A percentile compares a stretch with the other conserved stretches of the same genome.
phyloP scores from a whole-genome alignment of 257 asterid species.

The Striga asiatica region DNA sequence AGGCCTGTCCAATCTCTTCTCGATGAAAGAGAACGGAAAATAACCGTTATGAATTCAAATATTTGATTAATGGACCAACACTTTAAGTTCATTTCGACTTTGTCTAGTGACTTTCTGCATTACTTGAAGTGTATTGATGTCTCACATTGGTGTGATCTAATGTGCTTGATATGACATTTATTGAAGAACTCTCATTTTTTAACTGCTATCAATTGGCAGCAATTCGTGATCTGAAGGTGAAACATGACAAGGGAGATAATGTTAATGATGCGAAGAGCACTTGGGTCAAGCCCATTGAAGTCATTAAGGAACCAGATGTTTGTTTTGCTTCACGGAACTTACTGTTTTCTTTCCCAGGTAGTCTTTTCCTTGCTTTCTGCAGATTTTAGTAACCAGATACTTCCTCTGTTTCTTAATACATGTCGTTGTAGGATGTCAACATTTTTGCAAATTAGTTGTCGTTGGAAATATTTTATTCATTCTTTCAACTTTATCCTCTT shows the following conservation, averaged over 20 bases:
- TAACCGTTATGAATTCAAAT: no score
- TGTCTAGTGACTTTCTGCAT: not conserved
- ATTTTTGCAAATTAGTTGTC: no score
- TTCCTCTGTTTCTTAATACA: no score
- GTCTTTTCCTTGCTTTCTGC: slow-evolving; percentile 13
- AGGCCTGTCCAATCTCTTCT: not conserved
- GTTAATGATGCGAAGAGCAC: slow-evolving; percentile 37
- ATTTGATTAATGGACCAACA: slow-evolving; percentile 4
- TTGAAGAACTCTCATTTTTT: slow-evolving; percentile 10
- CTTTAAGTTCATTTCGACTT: slow-evolving; percentile 11
- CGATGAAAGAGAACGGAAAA: slow-evolving; percentile 1
- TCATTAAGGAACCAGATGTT: slow-evolving; percentile 58
- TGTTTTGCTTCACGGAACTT: slow-evolving; percentile 42
- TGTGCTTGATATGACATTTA: slow-evolving; percentile 7
- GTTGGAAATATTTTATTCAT: no score
- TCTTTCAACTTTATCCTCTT: no score
- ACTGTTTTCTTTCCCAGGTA: slow-evolving; percentile 81
- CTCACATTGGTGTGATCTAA: slow-evolving; percentile 7
- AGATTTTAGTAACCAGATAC: no score
- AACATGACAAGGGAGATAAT: slow-evolving; percentile 24
- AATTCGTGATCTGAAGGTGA: slow-evolving; percentile 37
- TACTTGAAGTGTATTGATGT: slow-evolving; percentile 3
- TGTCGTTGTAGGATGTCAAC: no score
- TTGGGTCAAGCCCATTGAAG: slow-evolving; percentile 65
- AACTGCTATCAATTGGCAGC: slow-evolving; percentile 37